These are phyloP conservation scores for Ambispora gerdemannii DNA, from an alignment of 192 early-diverging fungal species.

Conservation along the genomic window DNA sequence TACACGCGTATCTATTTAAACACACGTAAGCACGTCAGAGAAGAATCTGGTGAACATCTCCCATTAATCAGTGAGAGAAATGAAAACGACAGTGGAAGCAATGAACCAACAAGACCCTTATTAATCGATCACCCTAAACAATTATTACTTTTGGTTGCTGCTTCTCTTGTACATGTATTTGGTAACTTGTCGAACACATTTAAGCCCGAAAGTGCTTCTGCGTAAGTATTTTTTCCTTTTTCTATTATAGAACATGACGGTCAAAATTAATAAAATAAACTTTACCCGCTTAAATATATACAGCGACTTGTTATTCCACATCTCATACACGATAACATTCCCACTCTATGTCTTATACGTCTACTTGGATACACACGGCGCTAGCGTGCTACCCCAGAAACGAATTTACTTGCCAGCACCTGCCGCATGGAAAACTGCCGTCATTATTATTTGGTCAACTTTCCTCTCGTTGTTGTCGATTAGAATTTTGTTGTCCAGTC, in stretches of 20 bases:
- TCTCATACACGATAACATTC: slow-evolving; percentile 29
- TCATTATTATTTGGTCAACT: neutral
- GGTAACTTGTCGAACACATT: slow-evolving; percentile 25
- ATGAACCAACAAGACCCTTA: neutral
- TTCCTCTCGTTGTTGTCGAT: neutral
- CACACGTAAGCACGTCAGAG: slow-evolving; percentile 10
- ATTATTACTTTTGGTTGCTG: slow-evolving; percentile 9
- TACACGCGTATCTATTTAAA: slow-evolving; percentile 21
- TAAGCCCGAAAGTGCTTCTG: slow-evolving; percentile 7
- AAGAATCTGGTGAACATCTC: neutral
- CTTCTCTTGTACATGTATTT: slow-evolving; percentile 25
- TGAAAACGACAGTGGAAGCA: slow-evolving; percentile 6
- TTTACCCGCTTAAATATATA: neutral
- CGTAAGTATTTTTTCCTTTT: slow-evolving; percentile 22
- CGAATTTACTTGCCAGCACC: neutral
- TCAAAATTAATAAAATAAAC: too few species aligned
- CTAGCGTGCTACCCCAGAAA: neutral
- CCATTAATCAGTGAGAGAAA: neutral
- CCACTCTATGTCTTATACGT: slow-evolving; percentile 18
- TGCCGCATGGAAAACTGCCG: neutral
- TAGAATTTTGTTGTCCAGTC: neutral
- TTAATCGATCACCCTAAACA: slow-evolving; percentile 10
- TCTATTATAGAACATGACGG: too few species aligned
- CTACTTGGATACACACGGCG: slow-evolving; percentile 5
- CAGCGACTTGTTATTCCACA: slow-evolving; percentile 34